Conservation (phyloP, 345 rosid genomes). For the Rubroshorea leprosula region DNA sequence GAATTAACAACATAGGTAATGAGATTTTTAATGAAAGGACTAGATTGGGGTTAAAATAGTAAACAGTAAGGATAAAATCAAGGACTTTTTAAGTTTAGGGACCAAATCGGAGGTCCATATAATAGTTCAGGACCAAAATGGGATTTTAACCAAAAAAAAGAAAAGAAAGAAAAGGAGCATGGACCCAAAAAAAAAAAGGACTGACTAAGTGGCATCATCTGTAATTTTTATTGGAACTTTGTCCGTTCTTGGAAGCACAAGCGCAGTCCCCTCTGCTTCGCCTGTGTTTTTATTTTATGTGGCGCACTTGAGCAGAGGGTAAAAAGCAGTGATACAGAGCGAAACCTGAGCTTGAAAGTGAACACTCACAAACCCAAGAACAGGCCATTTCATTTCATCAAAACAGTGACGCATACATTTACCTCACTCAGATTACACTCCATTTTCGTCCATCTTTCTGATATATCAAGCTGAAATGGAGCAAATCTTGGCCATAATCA, state of each 20-base stretch:
- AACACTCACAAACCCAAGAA: conserved; percentile 10
- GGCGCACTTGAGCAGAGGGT: conserved; percentile 28
- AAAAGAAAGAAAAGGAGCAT: no score
- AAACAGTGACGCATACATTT: background rate
- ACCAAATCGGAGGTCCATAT: no score
- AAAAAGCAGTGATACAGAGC: background rate
- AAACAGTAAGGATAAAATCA: no score
- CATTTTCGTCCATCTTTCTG: conserved; percentile 2
- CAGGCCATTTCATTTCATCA: conserved; percentile 9
- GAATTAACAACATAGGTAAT: no score
- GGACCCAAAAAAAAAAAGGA: conserved; percentile 30
- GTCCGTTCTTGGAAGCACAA: conserved; percentile 11
- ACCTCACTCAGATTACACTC: conserved; percentile 7
- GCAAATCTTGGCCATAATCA: conserved; percentile 40
- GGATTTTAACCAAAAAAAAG: no score
- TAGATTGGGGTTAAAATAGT: no score
- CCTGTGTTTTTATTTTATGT: conserved; percentile 10
- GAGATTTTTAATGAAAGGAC: no score
- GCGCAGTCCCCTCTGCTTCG: background rate
- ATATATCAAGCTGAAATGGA: conserved; percentile 32
- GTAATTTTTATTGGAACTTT: conserved; percentile 20
- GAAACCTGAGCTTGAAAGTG: conserved; percentile 16
- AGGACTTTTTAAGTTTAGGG: no score
- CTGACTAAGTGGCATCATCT: conserved; percentile 26
- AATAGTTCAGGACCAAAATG: no score